Percentiles rank a stretch among this genome's conserved stretches.
phyloP scores from a whole-genome alignment of 2,329 filamentous ascomycete species.

The Scedosporium minutisporum region DNA sequence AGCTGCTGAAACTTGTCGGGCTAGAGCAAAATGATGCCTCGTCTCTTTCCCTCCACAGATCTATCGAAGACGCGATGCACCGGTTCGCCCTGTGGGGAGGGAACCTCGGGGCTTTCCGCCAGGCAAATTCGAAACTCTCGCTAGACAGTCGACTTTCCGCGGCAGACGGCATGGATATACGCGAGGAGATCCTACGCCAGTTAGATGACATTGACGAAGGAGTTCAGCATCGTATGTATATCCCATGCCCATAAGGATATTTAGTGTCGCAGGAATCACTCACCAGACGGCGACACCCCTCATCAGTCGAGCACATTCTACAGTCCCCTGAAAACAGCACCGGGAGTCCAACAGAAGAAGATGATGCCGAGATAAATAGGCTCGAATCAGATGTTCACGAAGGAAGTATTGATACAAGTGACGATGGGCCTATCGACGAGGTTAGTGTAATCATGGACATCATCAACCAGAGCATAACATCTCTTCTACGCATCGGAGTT shows the following conservation, averaged over 20 bases:
- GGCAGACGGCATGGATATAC: not conserved
- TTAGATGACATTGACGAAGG: constrained; percentile 1
- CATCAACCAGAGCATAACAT: constrained; percentile 8
- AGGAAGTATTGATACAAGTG: no score
- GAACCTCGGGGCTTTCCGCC: constrained; percentile 6
- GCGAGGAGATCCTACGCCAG: constrained; percentile 4
- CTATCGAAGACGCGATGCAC: constrained; percentile 3
- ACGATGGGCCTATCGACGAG: not conserved
- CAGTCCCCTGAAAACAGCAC: not conserved
- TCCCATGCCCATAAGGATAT: not conserved
- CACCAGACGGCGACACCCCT: no score
- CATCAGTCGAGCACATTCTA: not conserved
- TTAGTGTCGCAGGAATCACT: no score
- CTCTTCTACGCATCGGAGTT: constrained; percentile 6
- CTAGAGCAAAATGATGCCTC: no score
- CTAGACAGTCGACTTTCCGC: constrained; percentile 9
- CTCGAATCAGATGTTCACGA: no score
- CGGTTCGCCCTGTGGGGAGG: constrained; percentile 10
- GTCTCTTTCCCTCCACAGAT: accelerated
- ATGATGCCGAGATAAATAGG: not conserved
- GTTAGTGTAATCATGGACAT: not conserved
- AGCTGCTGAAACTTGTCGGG: no score
- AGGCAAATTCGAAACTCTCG: constrained; percentile 1
- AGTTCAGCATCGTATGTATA: not conserved
- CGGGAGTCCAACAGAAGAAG: not conserved